These are phyloP conservation scores for Iris pallida DNA, from an alignment of 116 monocot genomes.

Conservation along the genomic window DNA sequence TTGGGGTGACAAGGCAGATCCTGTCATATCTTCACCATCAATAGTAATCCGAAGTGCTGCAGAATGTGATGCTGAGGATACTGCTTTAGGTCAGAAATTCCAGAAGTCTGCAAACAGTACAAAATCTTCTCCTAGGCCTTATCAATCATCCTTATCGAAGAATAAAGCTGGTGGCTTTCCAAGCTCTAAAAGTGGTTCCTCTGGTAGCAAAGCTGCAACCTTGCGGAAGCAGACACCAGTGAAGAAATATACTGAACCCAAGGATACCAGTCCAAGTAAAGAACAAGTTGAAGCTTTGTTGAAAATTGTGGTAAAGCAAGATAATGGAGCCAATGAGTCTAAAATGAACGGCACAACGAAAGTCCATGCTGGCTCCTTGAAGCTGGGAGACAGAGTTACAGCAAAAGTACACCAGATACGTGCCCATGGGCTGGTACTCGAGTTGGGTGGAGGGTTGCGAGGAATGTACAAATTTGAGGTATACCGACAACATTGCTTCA, in stretches of 20 bases:
- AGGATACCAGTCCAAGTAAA: conserved; percentile 3
- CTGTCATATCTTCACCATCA: conserved; percentile 36
- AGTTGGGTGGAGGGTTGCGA: conserved; percentile 60
- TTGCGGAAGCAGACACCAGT: neutral
- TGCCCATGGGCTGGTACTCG: conserved; percentile 72
- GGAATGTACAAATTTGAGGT: conserved; percentile 99
- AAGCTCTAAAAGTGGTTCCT: conserved; percentile 4
- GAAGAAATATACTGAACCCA: conserved; percentile 12
- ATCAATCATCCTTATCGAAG: neutral
- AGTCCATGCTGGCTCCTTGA: conserved; percentile 27
- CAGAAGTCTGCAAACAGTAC: conserved; percentile 18
- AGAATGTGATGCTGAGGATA: conserved; percentile 67
- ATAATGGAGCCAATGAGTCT: conserved; percentile 8
- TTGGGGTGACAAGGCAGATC: conserved; percentile 9
- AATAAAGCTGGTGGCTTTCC: conserved; percentile 7
- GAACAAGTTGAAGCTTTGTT: conserved; percentile 4
- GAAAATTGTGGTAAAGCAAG: conserved; percentile 2
- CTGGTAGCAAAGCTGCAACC: conserved; percentile 8
- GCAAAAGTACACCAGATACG: conserved; percentile 77
- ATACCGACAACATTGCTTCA: neutral
- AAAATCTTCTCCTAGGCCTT: conserved; percentile 48
- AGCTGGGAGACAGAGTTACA: conserved; percentile 56
- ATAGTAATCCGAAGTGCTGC: conserved; percentile 62
- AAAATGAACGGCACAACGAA: conserved; percentile 7
- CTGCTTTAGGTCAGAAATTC: conserved; percentile 11